These are phyloP conservation scores for Durotheca rogersii DNA, from an alignment of 495 filamentous ascomycete species.

Conservation along the genomic window DNA sequence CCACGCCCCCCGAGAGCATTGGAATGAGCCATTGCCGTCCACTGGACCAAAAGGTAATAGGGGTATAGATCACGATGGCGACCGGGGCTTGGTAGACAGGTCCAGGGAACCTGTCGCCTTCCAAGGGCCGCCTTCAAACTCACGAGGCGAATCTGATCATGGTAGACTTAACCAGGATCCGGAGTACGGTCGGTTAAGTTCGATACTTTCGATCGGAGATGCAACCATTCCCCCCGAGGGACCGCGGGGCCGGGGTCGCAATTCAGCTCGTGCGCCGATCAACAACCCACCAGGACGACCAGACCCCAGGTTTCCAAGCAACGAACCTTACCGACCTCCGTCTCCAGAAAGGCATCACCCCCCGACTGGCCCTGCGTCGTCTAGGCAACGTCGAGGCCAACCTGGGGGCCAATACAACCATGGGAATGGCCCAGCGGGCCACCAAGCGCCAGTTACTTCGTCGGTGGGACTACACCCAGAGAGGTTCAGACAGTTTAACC, in stretches of 20 bases:
- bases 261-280: conserved; percentile 35
- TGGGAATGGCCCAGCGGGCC: conserved; percentile 30
- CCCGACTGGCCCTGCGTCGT: conserved; percentile 52
- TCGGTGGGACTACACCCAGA: conserved; percentile 46
- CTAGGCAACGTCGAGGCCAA: conserved; percentile 42
- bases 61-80: conserved; percentile 38
- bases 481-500: conserved; percentile 41
- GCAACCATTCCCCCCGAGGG: conserved; percentile 67
- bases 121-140: conserved; percentile 31
- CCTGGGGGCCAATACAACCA: conserved; percentile 37
- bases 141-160: conserved; percentile 52
- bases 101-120: conserved; percentile 40
- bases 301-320: conserved; percentile 38
- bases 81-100: conserved; percentile 36
- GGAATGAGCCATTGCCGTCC: conserved; percentile 31
- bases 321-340: conserved; percentile 40
- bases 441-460: conserved; percentile 30
- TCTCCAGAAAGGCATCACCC: conserved; percentile 50
- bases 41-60: conserved; percentile 27
- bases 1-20: conserved; percentile 41
- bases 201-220: conserved; percentile 51
- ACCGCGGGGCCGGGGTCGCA: conserved; percentile 59
- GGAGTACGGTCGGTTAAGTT: conserved; percentile 60
- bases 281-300: conserved; percentile 39
- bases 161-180: conserved; percentile 61